Conservation (phyloP, 2,329 filamentous ascomycete genomes). For the Cordyceps fumosorosea region DNA sequence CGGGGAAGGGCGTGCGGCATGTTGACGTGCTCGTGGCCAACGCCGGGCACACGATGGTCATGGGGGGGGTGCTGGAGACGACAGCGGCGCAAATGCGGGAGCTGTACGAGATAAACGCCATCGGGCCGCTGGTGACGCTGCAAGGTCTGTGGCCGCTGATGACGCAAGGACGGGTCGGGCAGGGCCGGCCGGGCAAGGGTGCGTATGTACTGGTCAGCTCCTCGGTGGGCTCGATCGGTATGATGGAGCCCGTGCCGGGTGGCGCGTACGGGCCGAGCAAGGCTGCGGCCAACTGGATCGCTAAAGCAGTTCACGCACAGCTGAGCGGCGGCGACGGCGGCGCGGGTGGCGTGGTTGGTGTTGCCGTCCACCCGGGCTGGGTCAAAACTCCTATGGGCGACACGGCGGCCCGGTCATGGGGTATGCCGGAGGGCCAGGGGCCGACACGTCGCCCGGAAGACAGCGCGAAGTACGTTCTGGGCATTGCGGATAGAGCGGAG, state of each 20-base stretch:
- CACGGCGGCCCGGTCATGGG: conserved; percentile 26
- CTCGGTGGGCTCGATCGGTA: conserved; percentile 27
- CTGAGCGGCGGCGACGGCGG: conserved; percentile 4
- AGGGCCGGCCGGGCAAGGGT: conserved; percentile 14
- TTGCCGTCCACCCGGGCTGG: conserved; percentile 34
- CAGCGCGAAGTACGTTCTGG: conserved; percentile 26
- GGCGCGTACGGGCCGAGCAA: conserved; percentile 31
- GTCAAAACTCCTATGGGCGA: conserved; percentile 28
- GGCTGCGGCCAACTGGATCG: conserved; percentile 29
- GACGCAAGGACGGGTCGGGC: neutral
- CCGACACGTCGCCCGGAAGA: conserved; percentile 24
- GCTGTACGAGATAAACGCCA: conserved; percentile 38
- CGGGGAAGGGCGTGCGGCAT: conserved; percentile 20
- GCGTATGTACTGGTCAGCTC: conserved; percentile 33
- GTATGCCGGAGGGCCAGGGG: conserved; percentile 17
- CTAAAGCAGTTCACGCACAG: conserved; percentile 24
- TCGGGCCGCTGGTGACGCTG: conserved; percentile 30
- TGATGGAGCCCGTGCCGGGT: conserved; percentile 25
- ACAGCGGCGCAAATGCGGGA: conserved; percentile 28
- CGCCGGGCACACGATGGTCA: conserved; percentile 33
- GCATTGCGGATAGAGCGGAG: conserved; percentile 31
- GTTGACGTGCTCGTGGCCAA: conserved; percentile 49
- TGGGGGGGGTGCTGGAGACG: conserved; percentile 23
- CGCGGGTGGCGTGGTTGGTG: conserved; percentile 18
- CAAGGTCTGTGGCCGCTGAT: conserved; percentile 33